Conservation (phyloP, 495 filamentous ascomycete genomes). For the Tuber magnatum region DNA sequence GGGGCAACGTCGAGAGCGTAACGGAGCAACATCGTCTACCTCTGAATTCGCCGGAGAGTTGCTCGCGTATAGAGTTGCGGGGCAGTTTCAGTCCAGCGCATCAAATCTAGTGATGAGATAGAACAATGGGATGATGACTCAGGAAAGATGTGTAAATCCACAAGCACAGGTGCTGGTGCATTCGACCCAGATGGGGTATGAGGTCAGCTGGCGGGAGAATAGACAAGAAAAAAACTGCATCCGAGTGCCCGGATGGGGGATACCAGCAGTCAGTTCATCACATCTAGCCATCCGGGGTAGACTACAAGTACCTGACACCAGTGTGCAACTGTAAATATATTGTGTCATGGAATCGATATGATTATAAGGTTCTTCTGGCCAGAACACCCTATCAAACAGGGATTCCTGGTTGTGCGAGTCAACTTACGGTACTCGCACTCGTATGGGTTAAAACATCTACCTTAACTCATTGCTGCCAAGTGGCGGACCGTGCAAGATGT, state of each 20-base stretch:
- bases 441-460: too few relatives aligned
- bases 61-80: not conserved
- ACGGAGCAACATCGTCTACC: constrained; percentile 26
- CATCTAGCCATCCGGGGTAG: not conserved
- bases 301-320: not conserved
- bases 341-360: not conserved
- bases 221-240: not conserved
- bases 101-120: not conserved
- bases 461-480: not conserved
- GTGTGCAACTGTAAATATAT: not conserved
- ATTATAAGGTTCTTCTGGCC: not conserved
- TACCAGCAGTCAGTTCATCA: not conserved
- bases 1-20: constrained; percentile 32
- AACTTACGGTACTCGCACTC: not conserved
- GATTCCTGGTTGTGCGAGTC: not conserved
- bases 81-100: not conserved
- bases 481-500: not conserved
- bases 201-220: not conserved
- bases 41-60: not conserved
- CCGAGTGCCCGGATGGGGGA: not conserved
- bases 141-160: not conserved
- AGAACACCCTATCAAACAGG: not conserved
- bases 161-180: not conserved
- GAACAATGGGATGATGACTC: not conserved
- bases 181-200: not conserved